Base-by-base conservation (phyloP, 352 stramenopile species). In the Phytopythium helicoides region DNA sequence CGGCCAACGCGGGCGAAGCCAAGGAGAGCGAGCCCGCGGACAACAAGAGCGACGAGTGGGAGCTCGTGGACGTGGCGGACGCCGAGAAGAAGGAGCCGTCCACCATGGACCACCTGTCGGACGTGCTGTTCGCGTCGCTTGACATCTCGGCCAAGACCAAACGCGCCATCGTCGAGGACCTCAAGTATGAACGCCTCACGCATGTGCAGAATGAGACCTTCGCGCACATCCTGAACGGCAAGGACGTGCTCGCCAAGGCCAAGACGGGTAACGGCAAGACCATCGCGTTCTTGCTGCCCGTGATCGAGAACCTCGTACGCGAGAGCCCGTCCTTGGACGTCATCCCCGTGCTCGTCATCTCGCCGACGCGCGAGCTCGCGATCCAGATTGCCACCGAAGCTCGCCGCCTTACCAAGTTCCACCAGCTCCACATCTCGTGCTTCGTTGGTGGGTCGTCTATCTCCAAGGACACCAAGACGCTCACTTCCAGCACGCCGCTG, bases 301-400 rank as follows among this genome's bases (percentile, higher is more conserved):
- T 85, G 34, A 67, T 96, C 3, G 87, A 96, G 66, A 77, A 75
- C 52, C 77, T 96, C 54, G 86, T 86, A 38, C 67, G 73, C 28
- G 50, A 72, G 7, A 64, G 69, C 2, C 90, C 78, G 64, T 54
- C 56, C 6, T 36, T 66, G 4, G 87, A 97, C 58, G 89, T 85
- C 6, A 82, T 98, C 22, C 92, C 88, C 23, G 93, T 86, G 10
- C 75, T 99, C 33, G 75, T 98, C 10, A 88, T 99, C 51, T 97
- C 91, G 10, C 96, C 96, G 10, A 99, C 96, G 52, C 80, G 96
- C 26, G 97, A 99, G 70, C 62, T 99, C 28, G 96, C 96, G 18
- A 70, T 97, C 40, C 96, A 99, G 74, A 98, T 98, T 49, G 71
- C 78, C 3, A 81, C 79, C 19, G 91, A 99, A 66, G 92, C 84